Evolutionary conservation across 805 yeast genomes (phyloP).

Genomic region (Candida lessepsii): DNA sequence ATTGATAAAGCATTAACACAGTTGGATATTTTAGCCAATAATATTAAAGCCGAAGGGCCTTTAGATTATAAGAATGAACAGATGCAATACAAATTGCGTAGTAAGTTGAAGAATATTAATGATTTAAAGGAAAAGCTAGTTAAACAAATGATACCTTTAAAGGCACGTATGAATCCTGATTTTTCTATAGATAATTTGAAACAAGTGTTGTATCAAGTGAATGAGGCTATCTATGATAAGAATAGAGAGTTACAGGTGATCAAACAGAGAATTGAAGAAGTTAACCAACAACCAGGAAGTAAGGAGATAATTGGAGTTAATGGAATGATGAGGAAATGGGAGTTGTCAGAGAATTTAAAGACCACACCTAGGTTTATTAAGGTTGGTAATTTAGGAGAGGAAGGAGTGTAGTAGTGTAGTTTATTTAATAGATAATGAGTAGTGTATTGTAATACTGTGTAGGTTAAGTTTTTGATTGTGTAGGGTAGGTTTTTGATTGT

Average conservation of each 20-base stretch:
- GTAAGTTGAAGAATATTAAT: constrained; percentile 24
- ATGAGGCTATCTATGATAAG: constrained; percentile 19
- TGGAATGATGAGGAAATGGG: constrained; percentile 8
- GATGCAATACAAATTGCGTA: constrained; percentile 25
- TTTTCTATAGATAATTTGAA: constrained; percentile 25
- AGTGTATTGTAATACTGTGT: no score
- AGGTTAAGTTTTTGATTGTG: no score
- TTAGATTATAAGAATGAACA: constrained; percentile 30
- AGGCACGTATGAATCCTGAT: constrained; percentile 23
- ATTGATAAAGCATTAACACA: constrained; percentile 29
- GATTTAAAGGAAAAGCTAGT: constrained; percentile 23
- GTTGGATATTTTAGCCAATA: constrained; percentile 18
- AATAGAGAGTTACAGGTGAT: constrained; percentile 1
- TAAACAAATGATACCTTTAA: constrained; percentile 31
- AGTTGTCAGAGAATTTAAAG: constrained; percentile 1
- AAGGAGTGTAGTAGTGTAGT: no score
- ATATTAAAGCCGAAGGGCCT: constrained; percentile 21
- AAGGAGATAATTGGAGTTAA: background rate
- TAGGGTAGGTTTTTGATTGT: no score
- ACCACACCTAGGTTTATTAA: constrained; percentile 1
- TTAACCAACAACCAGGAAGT: background rate
- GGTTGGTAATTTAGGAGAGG: no score
- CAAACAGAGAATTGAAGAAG: background rate
- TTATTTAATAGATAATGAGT: no score
- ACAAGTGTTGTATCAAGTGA: constrained; percentile 27